phyloP scores from a whole-genome alignment of 805 yeast species.

The Suhomyces kilbournensis region DNA sequence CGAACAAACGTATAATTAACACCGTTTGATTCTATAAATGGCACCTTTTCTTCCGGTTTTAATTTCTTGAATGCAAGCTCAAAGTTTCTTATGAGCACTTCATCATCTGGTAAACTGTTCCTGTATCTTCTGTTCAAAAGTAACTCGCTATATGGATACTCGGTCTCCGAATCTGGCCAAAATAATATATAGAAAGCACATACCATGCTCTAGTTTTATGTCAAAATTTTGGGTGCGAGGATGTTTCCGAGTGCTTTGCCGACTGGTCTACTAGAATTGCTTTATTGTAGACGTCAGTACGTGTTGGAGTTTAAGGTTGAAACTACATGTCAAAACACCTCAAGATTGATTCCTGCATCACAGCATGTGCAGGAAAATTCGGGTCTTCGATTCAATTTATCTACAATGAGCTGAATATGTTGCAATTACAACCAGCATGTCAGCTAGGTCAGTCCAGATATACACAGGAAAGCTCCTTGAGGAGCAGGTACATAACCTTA shows the following conservation, averaged over 20 bases:
- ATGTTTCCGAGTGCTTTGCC: background rate
- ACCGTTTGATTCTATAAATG: slow-evolving; percentile 48
- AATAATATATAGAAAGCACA: slow-evolving; percentile 37
- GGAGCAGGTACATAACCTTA: slow-evolving; percentile 9
- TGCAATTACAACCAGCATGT: background rate
- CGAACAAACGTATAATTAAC: slow-evolving; percentile 53
- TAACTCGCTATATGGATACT: slow-evolving; percentile 27
- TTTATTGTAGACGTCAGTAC: background rate
- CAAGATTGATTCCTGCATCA: background rate
- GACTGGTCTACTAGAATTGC: background rate
- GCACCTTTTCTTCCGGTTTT: slow-evolving; percentile 25
- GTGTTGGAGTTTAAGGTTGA: background rate
- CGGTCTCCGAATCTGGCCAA: slow-evolving; percentile 28
- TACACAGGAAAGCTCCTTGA: slow-evolving; percentile 7
- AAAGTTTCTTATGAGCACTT: slow-evolving; percentile 22
- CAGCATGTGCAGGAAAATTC: background rate
- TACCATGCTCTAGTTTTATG: slow-evolving; percentile 23
- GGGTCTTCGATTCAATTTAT: background rate
- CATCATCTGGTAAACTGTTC: slow-evolving; percentile 27
- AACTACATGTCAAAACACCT: background rate
- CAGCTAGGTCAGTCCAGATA: background rate
- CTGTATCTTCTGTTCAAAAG: slow-evolving; percentile 34
- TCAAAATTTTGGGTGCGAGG: background rate
- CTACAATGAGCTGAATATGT: background rate
- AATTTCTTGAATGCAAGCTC: slow-evolving; percentile 20